Conservation (phyloP, 306 rosid species). For the Malus sieversii region DNA sequence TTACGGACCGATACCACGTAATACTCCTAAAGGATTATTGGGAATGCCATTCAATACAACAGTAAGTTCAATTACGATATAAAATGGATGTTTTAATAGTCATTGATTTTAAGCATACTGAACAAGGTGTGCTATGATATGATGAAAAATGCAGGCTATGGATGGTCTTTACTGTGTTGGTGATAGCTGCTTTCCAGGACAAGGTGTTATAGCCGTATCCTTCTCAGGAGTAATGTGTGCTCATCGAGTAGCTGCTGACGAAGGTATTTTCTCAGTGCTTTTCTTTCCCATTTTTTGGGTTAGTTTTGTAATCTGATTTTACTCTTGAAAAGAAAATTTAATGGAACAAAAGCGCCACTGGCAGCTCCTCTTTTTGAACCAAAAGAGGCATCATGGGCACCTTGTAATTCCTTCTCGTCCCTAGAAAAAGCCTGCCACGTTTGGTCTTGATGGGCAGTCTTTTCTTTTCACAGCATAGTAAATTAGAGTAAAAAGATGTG, state of each 20-base stretch:
- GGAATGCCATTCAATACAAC: slow-evolving; percentile 99
- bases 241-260: slow-evolving; percentile 93
- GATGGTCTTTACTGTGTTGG: slow-evolving; percentile 95
- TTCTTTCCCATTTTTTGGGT: not conserved
- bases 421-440: not conserved
- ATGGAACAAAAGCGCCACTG: not conserved
- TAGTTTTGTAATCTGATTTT: not conserved
- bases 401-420: not conserved
- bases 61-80: slow-evolving; percentile 37
- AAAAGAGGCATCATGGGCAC: not conserved
- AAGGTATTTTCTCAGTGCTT: slow-evolving; percentile 36
- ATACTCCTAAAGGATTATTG: slow-evolving; percentile 72
- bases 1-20: slow-evolving; percentile 91
- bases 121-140: not conserved
- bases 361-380: not conserved
- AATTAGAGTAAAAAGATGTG: not conserved
- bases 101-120: slow-evolving; percentile 8
- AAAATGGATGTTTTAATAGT: slow-evolving; percentile 9
- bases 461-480: not conserved
- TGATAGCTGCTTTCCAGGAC: slow-evolving; percentile 99
- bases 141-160: slow-evolving; percentile 55
- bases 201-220: slow-evolving; percentile 94
- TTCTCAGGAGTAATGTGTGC: slow-evolving; percentile 98
- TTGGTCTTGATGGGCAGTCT: not conserved
- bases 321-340: not conserved